Evolutionary conservation across 192 early-diverging fungal genomes (phyloP).

Genomic region (Gigaspora rosea): DNA sequence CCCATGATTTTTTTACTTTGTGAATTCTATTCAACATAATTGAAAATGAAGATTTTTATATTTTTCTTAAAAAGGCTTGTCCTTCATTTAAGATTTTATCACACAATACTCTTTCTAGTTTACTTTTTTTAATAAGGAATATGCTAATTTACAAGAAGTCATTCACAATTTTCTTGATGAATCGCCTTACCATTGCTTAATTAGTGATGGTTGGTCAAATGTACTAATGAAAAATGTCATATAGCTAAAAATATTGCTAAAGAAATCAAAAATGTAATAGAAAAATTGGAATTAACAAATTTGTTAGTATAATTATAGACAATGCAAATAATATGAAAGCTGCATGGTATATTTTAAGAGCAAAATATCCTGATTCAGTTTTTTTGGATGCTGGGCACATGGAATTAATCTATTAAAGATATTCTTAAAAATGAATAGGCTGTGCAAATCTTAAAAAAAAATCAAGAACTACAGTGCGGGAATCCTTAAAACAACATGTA

Average conservation of each 20-base stretch:
- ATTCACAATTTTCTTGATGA: neutral
- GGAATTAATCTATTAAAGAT: slow-evolving; percentile 4
- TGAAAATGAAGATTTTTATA: neutral
- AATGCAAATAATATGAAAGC: slow-evolving; percentile 4
- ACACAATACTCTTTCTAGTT: neutral
- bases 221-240: neutral
- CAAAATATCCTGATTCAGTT: neutral
- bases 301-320: neutral
- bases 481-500: too few species aligned
- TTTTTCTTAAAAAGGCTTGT: neutral
- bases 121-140: neutral
- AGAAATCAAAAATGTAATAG: neutral
- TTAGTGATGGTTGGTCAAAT: slow-evolving; percentile 1
- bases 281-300: neutral
- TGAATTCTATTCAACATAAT: neutral
- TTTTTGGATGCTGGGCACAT: neutral
- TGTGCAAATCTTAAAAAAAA: neutral
- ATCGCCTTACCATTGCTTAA: neutral
- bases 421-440: neutral
- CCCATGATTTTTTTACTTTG: neutral
- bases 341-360: neutral
- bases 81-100: neutral
- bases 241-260: neutral
- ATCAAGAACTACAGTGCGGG: neutral
- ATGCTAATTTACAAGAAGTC: neutral